Percentiles rank a stretch among this genome's conserved stretches.
Conservation (phyloP, 169 alveolate genomes). For the Neospora caninum region DNA sequence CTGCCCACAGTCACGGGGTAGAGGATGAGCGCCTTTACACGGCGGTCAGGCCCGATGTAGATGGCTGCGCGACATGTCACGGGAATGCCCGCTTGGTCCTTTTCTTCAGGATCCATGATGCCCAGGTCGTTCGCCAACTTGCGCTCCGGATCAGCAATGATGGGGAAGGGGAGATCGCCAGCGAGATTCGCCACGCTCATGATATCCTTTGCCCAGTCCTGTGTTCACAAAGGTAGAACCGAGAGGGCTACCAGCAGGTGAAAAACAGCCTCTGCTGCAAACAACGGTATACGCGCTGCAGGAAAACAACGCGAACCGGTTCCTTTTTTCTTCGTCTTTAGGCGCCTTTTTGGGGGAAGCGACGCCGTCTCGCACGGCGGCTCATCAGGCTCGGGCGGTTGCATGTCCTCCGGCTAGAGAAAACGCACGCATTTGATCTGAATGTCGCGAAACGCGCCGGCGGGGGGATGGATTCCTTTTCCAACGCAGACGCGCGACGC, state of each 20-base stretch:
- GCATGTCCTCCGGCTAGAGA: neutral
- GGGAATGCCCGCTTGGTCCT: constrained; percentile 78
- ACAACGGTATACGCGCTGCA: neutral
- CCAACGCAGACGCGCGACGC: neutral
- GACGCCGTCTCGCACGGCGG: too few relatives aligned
- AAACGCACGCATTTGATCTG: neutral
- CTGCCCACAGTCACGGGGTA: constrained; percentile 87
- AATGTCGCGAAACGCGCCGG: too few relatives aligned
- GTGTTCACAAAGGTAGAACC: neutral
- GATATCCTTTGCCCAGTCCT: constrained; percentile 67
- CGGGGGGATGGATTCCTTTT: too few relatives aligned
- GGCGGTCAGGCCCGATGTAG: constrained; percentile 75
- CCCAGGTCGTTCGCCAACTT: constrained; percentile 73
- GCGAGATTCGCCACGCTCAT: constrained; percentile 31
- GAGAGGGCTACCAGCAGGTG: too few relatives aligned
- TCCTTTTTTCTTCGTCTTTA: too few relatives aligned
- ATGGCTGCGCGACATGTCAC: constrained; percentile 79
- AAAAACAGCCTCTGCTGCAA: too few relatives aligned
- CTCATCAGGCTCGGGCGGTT: too few relatives aligned
- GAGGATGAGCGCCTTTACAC: constrained; percentile 70
- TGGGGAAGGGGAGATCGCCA: constrained; percentile 71
- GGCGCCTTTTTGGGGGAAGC: too few relatives aligned
- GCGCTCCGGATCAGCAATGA: constrained; percentile 74
- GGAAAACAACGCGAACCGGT: too few relatives aligned
- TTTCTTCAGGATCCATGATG: constrained; percentile 80